A percentile compares a stretch with the other conserved stretches of the same genome.
Evolutionary conservation across 116 monocot genomes (phyloP).

Genomic region (Papilionanthe hybrid): DNA sequence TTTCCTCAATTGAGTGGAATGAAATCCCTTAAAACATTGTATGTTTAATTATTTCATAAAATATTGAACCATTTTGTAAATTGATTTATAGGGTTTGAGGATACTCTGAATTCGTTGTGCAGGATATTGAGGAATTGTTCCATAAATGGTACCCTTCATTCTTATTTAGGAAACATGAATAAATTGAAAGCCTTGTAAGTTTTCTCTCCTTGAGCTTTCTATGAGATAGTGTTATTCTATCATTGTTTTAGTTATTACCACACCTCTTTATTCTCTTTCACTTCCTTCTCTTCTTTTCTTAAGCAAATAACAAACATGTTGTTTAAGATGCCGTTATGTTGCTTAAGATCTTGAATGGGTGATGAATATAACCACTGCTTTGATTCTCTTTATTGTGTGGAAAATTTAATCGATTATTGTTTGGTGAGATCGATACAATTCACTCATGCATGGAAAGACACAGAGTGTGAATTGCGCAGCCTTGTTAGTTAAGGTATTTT

Average conservation of each 20-base stretch:
- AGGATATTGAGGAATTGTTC: slow-evolving; percentile 79
- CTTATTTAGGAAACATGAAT: slow-evolving; percentile 51
- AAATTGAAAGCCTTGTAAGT: slow-evolving; percentile 58
- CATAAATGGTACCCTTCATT: slow-evolving; percentile 45
- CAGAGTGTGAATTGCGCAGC: neutral
- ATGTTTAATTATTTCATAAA: slow-evolving; percentile 17
- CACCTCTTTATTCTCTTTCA: too few relatives aligned
- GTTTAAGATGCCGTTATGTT: too few relatives aligned
- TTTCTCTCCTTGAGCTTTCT: neutral
- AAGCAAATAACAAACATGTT: too few relatives aligned
- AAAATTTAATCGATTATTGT: too few relatives aligned
- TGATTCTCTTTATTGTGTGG: too few relatives aligned
- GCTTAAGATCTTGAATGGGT: too few relatives aligned
- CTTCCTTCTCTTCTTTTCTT: too few relatives aligned
- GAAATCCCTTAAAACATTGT: slow-evolving; percentile 49
- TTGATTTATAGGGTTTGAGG: neutral
- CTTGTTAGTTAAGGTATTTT: neutral
- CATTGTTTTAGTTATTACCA: neutral
- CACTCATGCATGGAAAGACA: too few relatives aligned
- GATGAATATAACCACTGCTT: too few relatives aligned
- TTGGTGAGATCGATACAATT: too few relatives aligned
- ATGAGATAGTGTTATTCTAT: neutral
- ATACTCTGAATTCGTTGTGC: neutral
- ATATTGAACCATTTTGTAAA: neutral
- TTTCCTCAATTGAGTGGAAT: slow-evolving; percentile 53